phyloP scores from a whole-genome alignment of 2,329 filamentous ascomycete genomes.

The Shiraia bambusicola region DNA sequence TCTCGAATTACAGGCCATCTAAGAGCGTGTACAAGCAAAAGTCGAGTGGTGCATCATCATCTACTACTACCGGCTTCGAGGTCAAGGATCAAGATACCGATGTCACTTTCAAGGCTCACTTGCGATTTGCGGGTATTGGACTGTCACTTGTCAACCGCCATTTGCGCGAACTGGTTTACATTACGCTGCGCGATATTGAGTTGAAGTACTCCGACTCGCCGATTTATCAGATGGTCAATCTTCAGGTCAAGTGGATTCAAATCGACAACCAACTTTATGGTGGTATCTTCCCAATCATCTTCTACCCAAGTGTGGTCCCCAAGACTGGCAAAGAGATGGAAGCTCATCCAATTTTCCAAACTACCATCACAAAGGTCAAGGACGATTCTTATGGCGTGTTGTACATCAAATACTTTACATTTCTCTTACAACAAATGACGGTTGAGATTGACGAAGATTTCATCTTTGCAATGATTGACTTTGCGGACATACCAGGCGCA shows the following conservation, averaged over 20 bases:
- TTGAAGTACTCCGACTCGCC: constrained; percentile 91
- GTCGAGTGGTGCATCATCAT: constrained; percentile 56
- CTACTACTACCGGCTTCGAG: constrained; percentile 75
- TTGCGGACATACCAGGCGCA: constrained; percentile 87
- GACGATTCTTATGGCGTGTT: constrained; percentile 97
- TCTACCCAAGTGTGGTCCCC: constrained; percentile 96
- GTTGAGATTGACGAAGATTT: constrained; percentile 97
- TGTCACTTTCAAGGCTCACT: constrained; percentile 83
- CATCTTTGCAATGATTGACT: constrained; percentile 93
- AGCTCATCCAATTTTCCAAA: constrained; percentile 89
- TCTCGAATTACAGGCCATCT: constrained; percentile 90
- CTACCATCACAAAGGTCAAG: constrained; percentile 90
- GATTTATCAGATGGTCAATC: constrained; percentile 85
- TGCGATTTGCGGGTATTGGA: constrained; percentile 86
- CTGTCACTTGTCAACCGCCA: constrained; percentile 93
- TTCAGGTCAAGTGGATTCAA: constrained; percentile 97
- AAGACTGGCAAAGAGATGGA: constrained; percentile 97
- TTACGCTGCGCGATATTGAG: constrained; percentile 89
- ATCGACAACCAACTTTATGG: constrained; percentile 98
- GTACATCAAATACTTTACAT: constrained; percentile 96
- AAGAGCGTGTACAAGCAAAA: constrained; percentile 86
- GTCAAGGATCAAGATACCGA: constrained; percentile 89
- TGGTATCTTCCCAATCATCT: constrained; percentile 93
- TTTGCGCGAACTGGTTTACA: constrained; percentile 85
- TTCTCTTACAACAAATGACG: constrained; percentile 96